Evolutionary conservation across 306 rosid species (phyloP), one percentile per base, ranked within the genome.

Genomic region (Lotus japonicus): DNA sequence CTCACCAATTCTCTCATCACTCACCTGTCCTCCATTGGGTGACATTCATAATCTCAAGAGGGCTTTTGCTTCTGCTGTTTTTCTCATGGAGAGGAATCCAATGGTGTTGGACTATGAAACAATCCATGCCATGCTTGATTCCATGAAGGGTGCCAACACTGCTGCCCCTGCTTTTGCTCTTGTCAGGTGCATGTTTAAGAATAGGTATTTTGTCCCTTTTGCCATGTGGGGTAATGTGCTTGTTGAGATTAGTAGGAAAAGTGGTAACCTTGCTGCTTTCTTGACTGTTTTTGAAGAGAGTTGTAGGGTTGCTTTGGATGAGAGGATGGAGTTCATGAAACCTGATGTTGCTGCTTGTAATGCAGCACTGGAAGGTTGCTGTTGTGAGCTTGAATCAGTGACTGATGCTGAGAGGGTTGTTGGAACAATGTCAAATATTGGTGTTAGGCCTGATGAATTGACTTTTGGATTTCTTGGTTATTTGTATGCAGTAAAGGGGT

Each of bases 331-430:
- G 19, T 80, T 79, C 64, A 78, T 90, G 99, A 85, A 73, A 38
- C 97, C 92, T 23, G 89, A 87, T 76, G 80, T 90, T 79, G 68
- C 26, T 11, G 95, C 90, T 58, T 95, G 97, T 46, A 90, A 95
- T 83, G 96, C 95, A 0, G 96, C 97, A 0, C 56, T 95, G 43
- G 91, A 88, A 74, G 97, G 87, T 31, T 94, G 91, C 77, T 95
- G 97, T 66, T 49, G 58, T 70, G 76, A 78, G 71, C 92, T 90
- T 61, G 89, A 87, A 74, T 95, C 95, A 0, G 80, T 87, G 43
- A 82, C 69, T 11, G 87, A 81, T 69, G 92, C 99, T 4, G 89
- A 88, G 71, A 80, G 71, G 31, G 77, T 90, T 45, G 84, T 90
- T 55, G 92, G 80, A 19, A 83, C 80, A 0, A 95, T 90, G 97